Evolutionary conservation across 2,329 filamentous ascomycete species (phyloP).

Genomic region (Penicillium capsulatum): DNA sequence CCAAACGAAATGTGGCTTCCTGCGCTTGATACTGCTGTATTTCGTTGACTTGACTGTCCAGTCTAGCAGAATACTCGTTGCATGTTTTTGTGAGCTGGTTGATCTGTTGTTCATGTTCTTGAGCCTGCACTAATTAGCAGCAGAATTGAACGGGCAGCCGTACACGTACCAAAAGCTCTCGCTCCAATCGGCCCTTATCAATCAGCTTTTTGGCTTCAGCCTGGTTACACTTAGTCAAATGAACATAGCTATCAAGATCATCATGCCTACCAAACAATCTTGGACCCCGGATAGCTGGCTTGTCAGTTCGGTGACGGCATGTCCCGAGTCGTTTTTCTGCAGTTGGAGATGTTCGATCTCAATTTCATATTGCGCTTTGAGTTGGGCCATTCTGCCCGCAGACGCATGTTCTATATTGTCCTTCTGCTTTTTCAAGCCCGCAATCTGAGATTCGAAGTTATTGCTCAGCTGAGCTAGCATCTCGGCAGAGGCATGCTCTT

Average conservation of each 20-base stretch:
- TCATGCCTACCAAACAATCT: slow-evolving; percentile 24
- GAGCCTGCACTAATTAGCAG: slow-evolving; percentile 21
- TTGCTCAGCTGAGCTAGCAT: too few species aligned
- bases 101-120: slow-evolving; percentile 19
- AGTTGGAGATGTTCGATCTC: slow-evolving; percentile 26
- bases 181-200: slow-evolving; percentile 10
- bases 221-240: too few species aligned
- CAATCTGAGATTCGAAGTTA: too few species aligned
- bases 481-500: slow-evolving; percentile 25
- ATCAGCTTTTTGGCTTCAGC: slow-evolving; percentile 14
- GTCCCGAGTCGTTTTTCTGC: slow-evolving; percentile 6
- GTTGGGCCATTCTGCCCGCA: too few species aligned
- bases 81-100: slow-evolving; percentile 13
- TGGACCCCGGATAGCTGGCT: slow-evolving; percentile 20
- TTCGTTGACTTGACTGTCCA: slow-evolving; percentile 16
- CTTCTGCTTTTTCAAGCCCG: too few species aligned
- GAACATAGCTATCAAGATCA: background rate
- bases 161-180: slow-evolving; percentile 19
- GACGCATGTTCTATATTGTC: slow-evolving; percentile 28
- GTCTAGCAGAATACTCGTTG: slow-evolving; percentile 9
- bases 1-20: slow-evolving; percentile 14
- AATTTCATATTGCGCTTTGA: slow-evolving; percentile 29
- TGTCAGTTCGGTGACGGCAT: slow-evolving; percentile 12
- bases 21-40: slow-evolving; percentile 21
- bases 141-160: background rate